These are phyloP conservation scores for Mortierella sp. DNA, from an alignment of 371 early-diverging fungal genomes.

Conservation along the genomic window DNA sequence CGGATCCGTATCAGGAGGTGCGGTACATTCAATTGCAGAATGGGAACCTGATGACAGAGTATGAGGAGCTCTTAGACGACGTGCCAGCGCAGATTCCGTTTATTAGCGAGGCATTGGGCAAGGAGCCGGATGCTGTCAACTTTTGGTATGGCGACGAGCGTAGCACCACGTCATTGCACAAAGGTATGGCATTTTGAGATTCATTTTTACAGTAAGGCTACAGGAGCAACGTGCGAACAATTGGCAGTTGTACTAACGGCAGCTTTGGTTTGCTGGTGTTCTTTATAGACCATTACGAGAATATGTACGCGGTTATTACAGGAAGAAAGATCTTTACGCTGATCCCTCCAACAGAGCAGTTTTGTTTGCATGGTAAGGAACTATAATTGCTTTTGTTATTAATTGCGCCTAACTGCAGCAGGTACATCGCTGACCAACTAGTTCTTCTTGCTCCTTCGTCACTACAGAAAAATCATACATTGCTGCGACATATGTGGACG, in stretches of 20 bases:
- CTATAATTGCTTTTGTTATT: neutral
- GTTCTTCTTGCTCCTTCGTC: neutral
- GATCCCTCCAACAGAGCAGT: constrained; percentile 79
- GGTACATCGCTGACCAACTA: neutral
- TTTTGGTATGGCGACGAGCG: constrained; percentile 82
- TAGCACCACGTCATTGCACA: constrained; percentile 80
- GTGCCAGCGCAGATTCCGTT: constrained; percentile 73
- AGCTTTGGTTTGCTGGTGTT: neutral
- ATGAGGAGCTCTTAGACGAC: constrained; percentile 66
- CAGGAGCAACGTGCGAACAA: neutral
- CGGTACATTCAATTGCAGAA: constrained; percentile 82
- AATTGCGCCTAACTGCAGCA: neutral
- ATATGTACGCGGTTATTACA: constrained; percentile 80
- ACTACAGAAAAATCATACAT: constrained; percentile 68
- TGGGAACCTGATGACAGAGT: constrained; percentile 74
- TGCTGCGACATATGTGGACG: constrained; percentile 67
- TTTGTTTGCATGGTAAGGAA: constrained; percentile 71
- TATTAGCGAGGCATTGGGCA: constrained; percentile 73
- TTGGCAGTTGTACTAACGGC: neutral
- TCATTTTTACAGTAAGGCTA: neutral
- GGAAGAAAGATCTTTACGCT: constrained; percentile 81
- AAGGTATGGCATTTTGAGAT: constrained; percentile 36
- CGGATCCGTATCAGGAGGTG: constrained; percentile 56
- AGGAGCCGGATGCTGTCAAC: constrained; percentile 82
- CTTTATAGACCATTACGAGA: constrained; percentile 79